Evolutionary conservation across 1,284 basidiomycete genomes (phyloP), one percentile per base, ranked within the genome.

Genomic region (Cryptococcus sp.): DNA sequence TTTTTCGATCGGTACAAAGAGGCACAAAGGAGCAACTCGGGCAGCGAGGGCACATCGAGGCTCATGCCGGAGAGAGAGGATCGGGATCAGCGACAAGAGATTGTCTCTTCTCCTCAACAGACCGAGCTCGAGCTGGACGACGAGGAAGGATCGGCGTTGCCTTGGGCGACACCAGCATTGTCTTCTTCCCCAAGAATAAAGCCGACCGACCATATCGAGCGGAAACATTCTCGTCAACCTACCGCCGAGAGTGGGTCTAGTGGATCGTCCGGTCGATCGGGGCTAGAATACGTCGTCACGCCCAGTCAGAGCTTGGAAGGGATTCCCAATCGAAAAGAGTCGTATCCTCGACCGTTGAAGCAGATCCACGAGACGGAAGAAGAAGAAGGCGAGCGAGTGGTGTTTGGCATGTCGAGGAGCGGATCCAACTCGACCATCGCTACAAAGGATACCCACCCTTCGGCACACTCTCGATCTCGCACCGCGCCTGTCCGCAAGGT

Each of bases 1-100:
- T 79, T 80, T 64, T 77, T 79, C 55, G 78, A 80, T 50, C 76
- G 75, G 52, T 77, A 77, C 68, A 76, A 77, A 60, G 64, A 66
- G 47, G 59, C 68, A 55, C 47, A 48, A 21, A 21, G 39, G 4
- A 32, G n/a, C 22, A 36, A 24, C 32, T 45, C 44, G 34, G 28
- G 25, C 35, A 35, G 58, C 50, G 5, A 44, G 35, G n/a, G 25
- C 39, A 18, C 16, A 21, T 36, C 42, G 9, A 11, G 33, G 18
- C 40, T 24, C n/a, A 11, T 26, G 16, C 31, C 40, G 47, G 21
- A 16, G 51, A 9, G 43, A 51, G 44, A 41, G 4, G 22, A 24
- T 19, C n/a, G 43, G 42, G 28, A 43, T 24, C 9, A 43, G 23
- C 26, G 33, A 45, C 38, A 16, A 32, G 38, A 19, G 23, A 23